Evolutionary conservation across 495 filamentous ascomycete species (phyloP).

Genomic region (Glonium stellatum): DNA sequence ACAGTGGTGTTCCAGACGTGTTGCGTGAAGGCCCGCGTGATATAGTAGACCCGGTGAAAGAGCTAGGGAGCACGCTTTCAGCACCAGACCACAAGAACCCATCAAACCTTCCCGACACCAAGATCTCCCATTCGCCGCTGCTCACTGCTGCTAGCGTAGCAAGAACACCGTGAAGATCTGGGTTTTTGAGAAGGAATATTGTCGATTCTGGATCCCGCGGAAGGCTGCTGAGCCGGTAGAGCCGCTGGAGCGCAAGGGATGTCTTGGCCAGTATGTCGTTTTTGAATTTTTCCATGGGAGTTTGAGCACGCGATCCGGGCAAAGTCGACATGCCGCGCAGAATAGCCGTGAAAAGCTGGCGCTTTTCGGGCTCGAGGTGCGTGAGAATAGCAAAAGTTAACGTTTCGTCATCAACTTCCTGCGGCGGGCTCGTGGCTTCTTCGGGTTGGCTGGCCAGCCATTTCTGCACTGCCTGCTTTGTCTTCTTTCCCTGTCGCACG

Average conservation of each 20-base stretch:
- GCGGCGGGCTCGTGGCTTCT: slow-evolving; percentile 61
- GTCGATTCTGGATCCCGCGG: slow-evolving; percentile 81
- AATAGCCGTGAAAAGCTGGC: slow-evolving; percentile 70
- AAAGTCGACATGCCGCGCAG: slow-evolving; percentile 59
- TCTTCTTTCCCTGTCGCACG: slow-evolving; percentile 79
- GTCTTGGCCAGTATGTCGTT: slow-evolving; percentile 65
- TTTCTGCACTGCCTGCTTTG: slow-evolving; percentile 70
- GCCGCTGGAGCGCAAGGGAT: slow-evolving; percentile 68
- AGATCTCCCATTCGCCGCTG: slow-evolving; percentile 88
- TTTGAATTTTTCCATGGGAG: slow-evolving; percentile 45
- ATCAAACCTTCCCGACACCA: slow-evolving; percentile 92
- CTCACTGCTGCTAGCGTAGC: slow-evolving; percentile 81
- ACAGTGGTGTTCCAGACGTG: slow-evolving; percentile 35
- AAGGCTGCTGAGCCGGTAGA: slow-evolving; percentile 64
- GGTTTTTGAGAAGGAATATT: slow-evolving; percentile 83
- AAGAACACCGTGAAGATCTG: slow-evolving; percentile 73
- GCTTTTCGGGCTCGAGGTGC: slow-evolving; percentile 66
- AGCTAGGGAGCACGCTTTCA: slow-evolving; percentile 48
- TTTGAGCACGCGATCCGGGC: slow-evolving; percentile 48
- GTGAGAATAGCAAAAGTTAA: slow-evolving; percentile 88
- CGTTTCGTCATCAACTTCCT: slow-evolving; percentile 88
- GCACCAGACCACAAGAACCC: slow-evolving; percentile 95
- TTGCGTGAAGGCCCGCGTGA: slow-evolving; percentile 50
- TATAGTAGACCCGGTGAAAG: slow-evolving; percentile 28
- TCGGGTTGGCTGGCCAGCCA: slow-evolving; percentile 78